Evolutionary conservation across 371 early-diverging fungal species (phyloP), one percentile per base, ranked within the genome.

Genomic region (Haplosporangium sp.): DNA sequence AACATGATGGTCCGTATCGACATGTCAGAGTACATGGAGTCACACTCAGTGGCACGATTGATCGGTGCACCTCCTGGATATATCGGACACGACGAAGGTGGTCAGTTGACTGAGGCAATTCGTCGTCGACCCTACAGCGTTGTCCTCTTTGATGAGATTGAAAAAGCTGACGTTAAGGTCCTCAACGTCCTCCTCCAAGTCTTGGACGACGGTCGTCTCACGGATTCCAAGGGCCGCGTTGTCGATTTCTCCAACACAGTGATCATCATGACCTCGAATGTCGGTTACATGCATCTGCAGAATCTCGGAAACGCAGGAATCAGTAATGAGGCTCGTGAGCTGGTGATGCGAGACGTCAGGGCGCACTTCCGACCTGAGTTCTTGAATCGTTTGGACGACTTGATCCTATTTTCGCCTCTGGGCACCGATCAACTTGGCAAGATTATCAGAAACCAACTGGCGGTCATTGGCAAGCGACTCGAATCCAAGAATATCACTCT

Each of bases 221-320:
- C 95, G 2, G 96, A 96, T 80, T 88, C 92, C 60, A 91, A 95
- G 73, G 96, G 98, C 40, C 83, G 92, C 43, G 90, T 87, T 51
- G 90, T 97, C 55, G 95, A 96, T 84, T 97, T 96, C 82, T 90
- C 92, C 52, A 96, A 98, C 80, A 94, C 95, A 0, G 92, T 98
- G 52, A 91, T 98, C 55, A 93, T 98, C 60, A 92, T 96, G 90
- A 98, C 98, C 3, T 91, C 92, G 53, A 96, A 98, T 70, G 81
- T 91, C 43, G 89, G 95, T 3, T 93, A 92, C 46, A 90, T 92
- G 57, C 90, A 93, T n/a, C 81, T 89, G 1, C 93, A 88, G 63
- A 63, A 79, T 41, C 66, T 62, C 10, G 75, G 74, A 29, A 52
- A 72, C 13, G 81, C 73, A n/a, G 85, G 84, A 5, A 90, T 90